Percentiles rank a stretch among this genome's conserved stretches.
Conservation (phyloP, 169 alveolate species). For the Cryptosporidium canis region DNA sequence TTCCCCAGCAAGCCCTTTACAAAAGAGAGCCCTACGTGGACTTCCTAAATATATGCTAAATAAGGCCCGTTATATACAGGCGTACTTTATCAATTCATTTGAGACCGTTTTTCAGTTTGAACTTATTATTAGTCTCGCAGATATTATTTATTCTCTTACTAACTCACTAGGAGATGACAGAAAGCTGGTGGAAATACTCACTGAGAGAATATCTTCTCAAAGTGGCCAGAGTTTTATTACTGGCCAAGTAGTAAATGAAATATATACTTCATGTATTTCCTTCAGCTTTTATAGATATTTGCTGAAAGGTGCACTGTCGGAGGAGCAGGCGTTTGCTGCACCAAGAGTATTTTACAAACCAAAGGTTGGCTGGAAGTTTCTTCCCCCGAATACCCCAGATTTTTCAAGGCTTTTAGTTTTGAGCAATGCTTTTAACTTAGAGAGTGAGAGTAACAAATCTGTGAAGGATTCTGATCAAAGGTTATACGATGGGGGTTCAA, state of each 20-base stretch:
- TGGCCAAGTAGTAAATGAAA: conserved; percentile 2
- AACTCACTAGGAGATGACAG: conserved; percentile 26
- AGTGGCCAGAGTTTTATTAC: conserved; percentile 20
- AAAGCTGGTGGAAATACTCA: conserved; percentile 13
- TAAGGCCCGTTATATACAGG: conserved; percentile 57
- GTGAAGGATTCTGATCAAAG: not conserved
- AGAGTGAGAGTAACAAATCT: not conserved
- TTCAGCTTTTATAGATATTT: conserved; percentile 44
- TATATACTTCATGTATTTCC: conserved; percentile 32
- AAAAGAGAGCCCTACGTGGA: conserved; percentile 34
- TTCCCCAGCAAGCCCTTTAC: not conserved
- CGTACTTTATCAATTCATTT: conserved; percentile 47
- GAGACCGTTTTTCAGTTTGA: conserved; percentile 23
- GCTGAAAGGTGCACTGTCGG: conserved; percentile 56
- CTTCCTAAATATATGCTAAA: conserved; percentile 42
- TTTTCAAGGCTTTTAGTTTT: conserved; percentile 38
- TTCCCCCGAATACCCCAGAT: conserved; percentile 62
- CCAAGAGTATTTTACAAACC: conserved; percentile 69
- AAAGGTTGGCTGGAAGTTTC: conserved; percentile 41
- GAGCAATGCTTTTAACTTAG: conserved; percentile 23
- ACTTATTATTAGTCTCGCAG: conserved; percentile 22
- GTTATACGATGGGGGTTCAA: not conserved
- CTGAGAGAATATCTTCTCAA: not conserved
- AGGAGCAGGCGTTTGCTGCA: conserved; percentile 70
- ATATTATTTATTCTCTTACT: conserved; percentile 16